phyloP scores from a whole-genome alignment of 2,329 filamentous ascomycete genomes.

The Aaosphaeria arxii region DNA sequence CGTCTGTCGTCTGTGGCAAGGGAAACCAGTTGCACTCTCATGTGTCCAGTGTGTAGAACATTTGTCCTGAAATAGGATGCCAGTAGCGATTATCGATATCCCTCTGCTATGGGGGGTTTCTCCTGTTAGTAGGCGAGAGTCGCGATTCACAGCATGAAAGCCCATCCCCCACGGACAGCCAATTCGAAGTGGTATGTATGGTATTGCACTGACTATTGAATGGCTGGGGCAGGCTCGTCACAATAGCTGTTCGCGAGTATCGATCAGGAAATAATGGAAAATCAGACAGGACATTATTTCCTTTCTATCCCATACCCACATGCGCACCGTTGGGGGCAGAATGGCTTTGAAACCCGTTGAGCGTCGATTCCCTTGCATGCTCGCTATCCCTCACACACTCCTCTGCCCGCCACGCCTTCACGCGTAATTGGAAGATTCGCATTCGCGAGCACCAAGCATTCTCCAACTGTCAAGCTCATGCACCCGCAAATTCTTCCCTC shows the following conservation, averaged over 20 bases:
- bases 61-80: too few relatives aligned
- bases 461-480: constrained; percentile 14
- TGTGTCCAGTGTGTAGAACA: too few relatives aligned
- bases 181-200: too few relatives aligned
- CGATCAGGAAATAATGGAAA: not conserved
- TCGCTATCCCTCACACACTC: constrained; percentile 9
- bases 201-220: not conserved
- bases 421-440: constrained; percentile 2
- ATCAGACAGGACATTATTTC: constrained; percentile 3
- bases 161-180: too few relatives aligned
- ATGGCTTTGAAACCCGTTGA: constrained; percentile 12
- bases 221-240: constrained; percentile 5
- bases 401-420: constrained; percentile 4
- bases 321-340: not conserved
- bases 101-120: too few relatives aligned
- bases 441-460: constrained; percentile 10
- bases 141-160: too few relatives aligned
- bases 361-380: constrained; percentile 13
- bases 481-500: constrained; percentile 1
- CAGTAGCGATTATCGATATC: too few relatives aligned
- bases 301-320: not conserved
- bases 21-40: too few relatives aligned
- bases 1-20: too few relatives aligned
- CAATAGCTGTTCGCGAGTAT: not conserved
- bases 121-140: too few relatives aligned